These are phyloP conservation scores for Vaccinium macrocarpon DNA, from an alignment of 148 eudicot genomes.

Conservation along the genomic window DNA sequence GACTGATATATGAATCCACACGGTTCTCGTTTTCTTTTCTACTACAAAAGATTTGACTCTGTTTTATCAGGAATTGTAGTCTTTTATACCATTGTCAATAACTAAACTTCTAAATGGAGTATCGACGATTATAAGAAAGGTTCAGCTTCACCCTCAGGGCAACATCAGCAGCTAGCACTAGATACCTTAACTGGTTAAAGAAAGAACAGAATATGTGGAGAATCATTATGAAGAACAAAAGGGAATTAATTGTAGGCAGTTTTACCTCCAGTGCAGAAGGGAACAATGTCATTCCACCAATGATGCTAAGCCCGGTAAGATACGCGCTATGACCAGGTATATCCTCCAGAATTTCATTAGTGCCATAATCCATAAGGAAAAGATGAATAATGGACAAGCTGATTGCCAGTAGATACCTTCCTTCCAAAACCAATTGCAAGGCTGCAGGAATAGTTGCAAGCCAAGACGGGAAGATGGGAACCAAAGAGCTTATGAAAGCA, in stretches of 20 bases:
- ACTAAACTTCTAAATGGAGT: not conserved
- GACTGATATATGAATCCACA: not conserved
- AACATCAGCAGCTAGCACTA: not conserved
- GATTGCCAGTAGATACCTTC: slow-evolving; percentile 57
- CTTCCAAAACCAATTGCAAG: slow-evolving; percentile 74
- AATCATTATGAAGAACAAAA: not conserved
- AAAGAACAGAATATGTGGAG: not conserved
- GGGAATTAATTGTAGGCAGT: not conserved
- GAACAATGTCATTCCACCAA: slow-evolving; percentile 94
- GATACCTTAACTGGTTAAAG: not conserved
- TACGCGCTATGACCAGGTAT: slow-evolving; percentile 78
- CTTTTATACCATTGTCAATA: not conserved
- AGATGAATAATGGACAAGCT: slow-evolving; percentile 61
- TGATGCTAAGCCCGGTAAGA: slow-evolving; percentile 89
- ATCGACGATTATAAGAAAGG: not conserved
- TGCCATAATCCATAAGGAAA: slow-evolving; percentile 72
- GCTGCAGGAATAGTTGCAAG: slow-evolving; percentile 77
- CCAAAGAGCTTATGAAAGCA: slow-evolving; percentile 70
- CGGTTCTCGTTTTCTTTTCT: not conserved
- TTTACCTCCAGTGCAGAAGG: slow-evolving; percentile 62
- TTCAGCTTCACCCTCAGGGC: not conserved
- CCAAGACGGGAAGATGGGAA: slow-evolving; percentile 77
- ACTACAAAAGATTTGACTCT: not conserved
- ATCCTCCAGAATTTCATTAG: slow-evolving; percentile 70
- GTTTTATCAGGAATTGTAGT: not conserved